Evolutionary conservation across 2,329 filamentous ascomycete genomes (phyloP).

Genomic region (Rutstroemia sp.): DNA sequence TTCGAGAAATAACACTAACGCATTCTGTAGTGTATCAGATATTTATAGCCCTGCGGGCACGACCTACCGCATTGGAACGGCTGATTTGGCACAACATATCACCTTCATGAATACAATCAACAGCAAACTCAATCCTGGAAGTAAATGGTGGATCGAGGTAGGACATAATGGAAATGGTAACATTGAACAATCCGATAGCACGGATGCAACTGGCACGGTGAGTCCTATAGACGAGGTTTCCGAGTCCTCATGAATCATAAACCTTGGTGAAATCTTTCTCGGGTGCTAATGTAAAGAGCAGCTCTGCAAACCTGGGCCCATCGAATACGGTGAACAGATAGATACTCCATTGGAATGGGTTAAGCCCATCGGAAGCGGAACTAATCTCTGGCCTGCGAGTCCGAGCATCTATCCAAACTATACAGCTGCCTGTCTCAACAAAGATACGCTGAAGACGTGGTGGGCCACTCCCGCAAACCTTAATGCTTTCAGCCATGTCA

Average conservation of each 20-base stretch:
- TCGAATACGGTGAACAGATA: slow-evolving; percentile 38
- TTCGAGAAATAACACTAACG: not conserved
- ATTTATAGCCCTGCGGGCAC: slow-evolving; percentile 39
- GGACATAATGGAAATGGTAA: slow-evolving; percentile 50
- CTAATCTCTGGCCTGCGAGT: slow-evolving; percentile 38
- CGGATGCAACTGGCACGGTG: slow-evolving; percentile 31
- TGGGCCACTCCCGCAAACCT: slow-evolving; percentile 42
- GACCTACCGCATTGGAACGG: slow-evolving; percentile 41
- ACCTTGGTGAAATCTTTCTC: too few relatives aligned
- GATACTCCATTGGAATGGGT: slow-evolving; percentile 39
- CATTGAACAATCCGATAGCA: slow-evolving; percentile 31
- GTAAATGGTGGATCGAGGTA: slow-evolving; percentile 44
- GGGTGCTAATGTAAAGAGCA: not conserved
- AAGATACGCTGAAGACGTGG: slow-evolving; percentile 47
- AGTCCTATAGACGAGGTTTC: not conserved
- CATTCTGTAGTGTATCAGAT: slow-evolving; percentile 30
- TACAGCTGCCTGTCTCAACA: slow-evolving; percentile 35
- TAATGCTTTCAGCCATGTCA: slow-evolving; percentile 49
- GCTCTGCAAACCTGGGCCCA: slow-evolving; percentile 25
- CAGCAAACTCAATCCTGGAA: slow-evolving; percentile 42
- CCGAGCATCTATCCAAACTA: slow-evolving; percentile 21
- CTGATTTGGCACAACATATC: slow-evolving; percentile 40
- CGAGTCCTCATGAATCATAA: too few relatives aligned
- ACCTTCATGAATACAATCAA: slow-evolving; percentile 37
- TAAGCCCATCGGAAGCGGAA: slow-evolving; percentile 43